Evolutionary conservation across 495 filamentous ascomycete genomes (phyloP), one percentile per base, ranked within the genome.

Genomic region (Podospora appendiculata): DNA sequence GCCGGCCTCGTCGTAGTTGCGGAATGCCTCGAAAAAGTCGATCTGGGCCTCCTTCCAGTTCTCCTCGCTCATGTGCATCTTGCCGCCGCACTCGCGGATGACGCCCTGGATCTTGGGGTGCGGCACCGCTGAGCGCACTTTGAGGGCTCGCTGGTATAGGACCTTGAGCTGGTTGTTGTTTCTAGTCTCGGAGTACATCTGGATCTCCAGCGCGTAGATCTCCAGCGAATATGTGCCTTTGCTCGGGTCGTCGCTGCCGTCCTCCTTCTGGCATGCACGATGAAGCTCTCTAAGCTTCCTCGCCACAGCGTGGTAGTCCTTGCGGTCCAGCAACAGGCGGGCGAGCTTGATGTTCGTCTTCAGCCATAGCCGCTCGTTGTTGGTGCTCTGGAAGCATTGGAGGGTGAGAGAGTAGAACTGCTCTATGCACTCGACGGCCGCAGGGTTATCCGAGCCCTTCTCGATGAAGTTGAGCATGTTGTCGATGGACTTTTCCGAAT

Each of bases 61-160:
- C 72, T 97, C 93, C 75, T 98, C 93, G 62, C 89, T 95, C 94
- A 98, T 96, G 70, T 98, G 91, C 93, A 98, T 98, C 75, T 98
- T 98, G 54, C 93, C 93, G 58, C 93, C 94, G 67, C 93, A 97
- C 70, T 98, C 93, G 47, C 94, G 87, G 63, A 98, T 97, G 64
- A 97, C 89, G 34, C 93, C 93, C 89, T 97, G 96, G 62, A 98
- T 95, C 73, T 95, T 95, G 47, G 93, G 93, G 69, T 98, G 93
- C 10, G 93, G 91, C 8, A 98, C 94, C 0, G 94, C 93, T 42
- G 93, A 97, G 47, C 88, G 82, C 17, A 98, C 92, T 46, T 85
- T 85, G 12, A 97, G 79, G 6, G 93, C 91, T 47, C 86, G 83
- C 61, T 95, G 84, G 67, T 96, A 98, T 4, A 98, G 77, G 3